Evolutionary conservation across 169 alveolate species (phyloP).

Genomic region (Plasmodium sp.): DNA sequence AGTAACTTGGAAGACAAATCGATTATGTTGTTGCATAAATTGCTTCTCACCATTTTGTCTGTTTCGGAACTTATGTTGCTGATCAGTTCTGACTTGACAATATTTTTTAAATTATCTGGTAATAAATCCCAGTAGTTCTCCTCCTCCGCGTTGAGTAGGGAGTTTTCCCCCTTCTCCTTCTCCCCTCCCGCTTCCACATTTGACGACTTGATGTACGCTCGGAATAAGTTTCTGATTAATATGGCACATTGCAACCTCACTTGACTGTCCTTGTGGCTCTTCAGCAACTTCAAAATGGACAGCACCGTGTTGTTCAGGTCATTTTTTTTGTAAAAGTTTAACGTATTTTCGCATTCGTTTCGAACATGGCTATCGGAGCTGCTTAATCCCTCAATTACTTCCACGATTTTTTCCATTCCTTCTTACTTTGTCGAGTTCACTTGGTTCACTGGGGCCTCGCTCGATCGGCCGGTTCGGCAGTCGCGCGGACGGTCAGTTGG

Average conservation of each 20-base stretch:
- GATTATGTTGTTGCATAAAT: constrained; percentile 82
- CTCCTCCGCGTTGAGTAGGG: constrained; percentile 42
- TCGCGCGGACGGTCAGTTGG: background rate
- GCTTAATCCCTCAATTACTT: constrained; percentile 82
- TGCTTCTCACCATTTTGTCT: constrained; percentile 79
- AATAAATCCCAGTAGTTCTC: constrained; percentile 67
- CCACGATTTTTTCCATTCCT: constrained; percentile 75
- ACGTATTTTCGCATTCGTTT: constrained; percentile 82
- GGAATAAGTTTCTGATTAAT: constrained; percentile 79
- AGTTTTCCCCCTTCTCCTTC: constrained; percentile 76
- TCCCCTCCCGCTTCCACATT: constrained; percentile 78
- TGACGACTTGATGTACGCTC: constrained; percentile 77
- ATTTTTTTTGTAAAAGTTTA: constrained; percentile 76
- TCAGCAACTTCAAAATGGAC: constrained; percentile 79
- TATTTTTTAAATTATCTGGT: constrained; percentile 70
- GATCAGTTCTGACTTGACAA: constrained; percentile 78
- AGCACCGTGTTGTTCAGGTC: constrained; percentile 79
- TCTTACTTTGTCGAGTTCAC: background rate
- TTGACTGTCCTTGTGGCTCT: constrained; percentile 80
- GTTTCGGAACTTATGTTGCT: constrained; percentile 78
- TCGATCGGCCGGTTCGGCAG: background rate
- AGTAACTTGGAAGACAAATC: constrained; percentile 79
- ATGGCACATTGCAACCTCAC: constrained; percentile 83
- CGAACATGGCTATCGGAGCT: constrained; percentile 80
- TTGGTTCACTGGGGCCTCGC: background rate